These are phyloP conservation scores for Malus hybrid DNA, from an alignment of 331 rosid genomes.

Conservation along the genomic window DNA sequence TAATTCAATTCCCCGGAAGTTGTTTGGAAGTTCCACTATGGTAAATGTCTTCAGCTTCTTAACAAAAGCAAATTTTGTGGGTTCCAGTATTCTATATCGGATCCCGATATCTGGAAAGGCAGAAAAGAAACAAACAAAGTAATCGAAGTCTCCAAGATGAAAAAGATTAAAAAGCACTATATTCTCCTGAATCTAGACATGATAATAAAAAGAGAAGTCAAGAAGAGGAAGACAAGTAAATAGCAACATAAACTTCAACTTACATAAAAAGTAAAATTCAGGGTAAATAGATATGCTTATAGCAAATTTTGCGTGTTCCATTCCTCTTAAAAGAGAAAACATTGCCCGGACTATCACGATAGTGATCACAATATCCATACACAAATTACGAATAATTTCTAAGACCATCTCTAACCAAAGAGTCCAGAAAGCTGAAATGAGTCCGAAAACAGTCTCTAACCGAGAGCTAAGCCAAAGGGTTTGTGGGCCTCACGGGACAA, in stretches of 20 bases:
- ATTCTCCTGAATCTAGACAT: too few species aligned
- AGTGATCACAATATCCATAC: background rate
- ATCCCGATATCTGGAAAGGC: background rate
- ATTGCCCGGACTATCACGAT: background rate
- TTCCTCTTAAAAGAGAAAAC: background rate
- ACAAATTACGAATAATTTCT: background rate
- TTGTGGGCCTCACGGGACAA: too few species aligned
- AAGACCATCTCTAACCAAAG: too few species aligned
- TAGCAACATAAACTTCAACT: background rate
- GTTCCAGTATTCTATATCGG: background rate
- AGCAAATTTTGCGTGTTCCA: background rate
- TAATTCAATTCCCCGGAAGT: background rate
- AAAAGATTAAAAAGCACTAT: too few species aligned
- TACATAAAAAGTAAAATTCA: background rate
- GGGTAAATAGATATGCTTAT: too few species aligned
- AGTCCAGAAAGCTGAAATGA: accelerated
- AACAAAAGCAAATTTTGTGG: background rate
- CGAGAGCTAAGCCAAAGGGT: too few species aligned
- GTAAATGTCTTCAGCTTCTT: background rate
- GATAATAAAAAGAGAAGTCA: too few species aligned
- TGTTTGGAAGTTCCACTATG: background rate
- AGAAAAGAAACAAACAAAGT: too few species aligned
- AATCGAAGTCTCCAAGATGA: too few species aligned
- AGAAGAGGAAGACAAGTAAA: background rate
- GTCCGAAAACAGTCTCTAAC: too few species aligned